Conservation (phyloP, 768 basidiomycete genomes). For the Strobilomyces confusus region DNA sequence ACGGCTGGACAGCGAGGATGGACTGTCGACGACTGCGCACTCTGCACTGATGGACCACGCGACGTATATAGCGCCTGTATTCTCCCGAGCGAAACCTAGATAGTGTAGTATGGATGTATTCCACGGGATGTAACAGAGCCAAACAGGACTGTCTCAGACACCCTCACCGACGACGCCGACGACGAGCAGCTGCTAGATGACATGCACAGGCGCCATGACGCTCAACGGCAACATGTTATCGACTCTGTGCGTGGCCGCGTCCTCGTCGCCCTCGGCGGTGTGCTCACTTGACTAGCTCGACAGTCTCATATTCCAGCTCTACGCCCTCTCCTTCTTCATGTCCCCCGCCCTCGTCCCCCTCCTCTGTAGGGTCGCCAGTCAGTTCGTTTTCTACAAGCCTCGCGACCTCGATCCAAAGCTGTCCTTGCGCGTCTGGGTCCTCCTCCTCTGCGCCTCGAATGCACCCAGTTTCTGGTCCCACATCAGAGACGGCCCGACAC, state of each 20-base stretch:
- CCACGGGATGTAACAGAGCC: conserved; percentile 26
- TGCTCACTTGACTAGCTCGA: conserved; percentile 49
- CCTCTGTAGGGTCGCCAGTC: conserved; percentile 47
- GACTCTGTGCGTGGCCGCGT: conserved; percentile 47
- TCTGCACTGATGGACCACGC: conserved; percentile 30
- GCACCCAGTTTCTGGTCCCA: conserved; percentile 60
- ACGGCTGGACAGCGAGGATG: conserved; percentile 13
- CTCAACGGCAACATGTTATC: conserved; percentile 67
- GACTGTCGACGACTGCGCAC: conserved; percentile 24
- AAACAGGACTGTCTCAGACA: conserved; percentile 18
- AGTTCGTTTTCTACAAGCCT: conserved; percentile 64
- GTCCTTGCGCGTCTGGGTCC: conserved; percentile 67
- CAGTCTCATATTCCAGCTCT: conserved; percentile 65
- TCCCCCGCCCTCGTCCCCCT: conserved; percentile 54
- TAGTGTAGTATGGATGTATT: too few relatives aligned
- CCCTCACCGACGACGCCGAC: conserved; percentile 13
- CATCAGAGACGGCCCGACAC: conserved; percentile 44
- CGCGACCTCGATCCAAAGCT: conserved; percentile 60
- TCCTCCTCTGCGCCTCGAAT: conserved; percentile 56
- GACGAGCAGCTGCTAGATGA: conserved; percentile 32
- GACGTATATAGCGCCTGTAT: conserved; percentile 19
- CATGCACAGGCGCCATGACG: conserved; percentile 63
- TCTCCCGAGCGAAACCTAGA: too few relatives aligned
- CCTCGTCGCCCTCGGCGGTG: conserved; percentile 2
- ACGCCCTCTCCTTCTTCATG: conserved; percentile 72